These are phyloP conservation scores for Cryomyces antarcticus DNA, from an alignment of 495 filamentous ascomycete species.

Conservation along the genomic window DNA sequence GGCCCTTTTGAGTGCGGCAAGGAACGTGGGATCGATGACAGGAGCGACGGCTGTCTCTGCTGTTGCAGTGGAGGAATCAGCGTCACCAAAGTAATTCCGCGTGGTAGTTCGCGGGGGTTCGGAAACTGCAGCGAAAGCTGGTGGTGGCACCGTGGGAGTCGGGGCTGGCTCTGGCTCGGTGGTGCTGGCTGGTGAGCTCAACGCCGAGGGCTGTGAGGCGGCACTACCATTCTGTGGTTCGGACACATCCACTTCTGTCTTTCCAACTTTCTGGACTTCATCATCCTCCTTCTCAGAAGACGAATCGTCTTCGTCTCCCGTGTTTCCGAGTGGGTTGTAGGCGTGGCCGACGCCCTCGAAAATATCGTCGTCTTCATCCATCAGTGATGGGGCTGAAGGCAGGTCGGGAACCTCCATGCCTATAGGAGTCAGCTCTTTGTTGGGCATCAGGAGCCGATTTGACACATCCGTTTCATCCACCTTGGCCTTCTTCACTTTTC, in stretches of 20 bases:
- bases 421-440: conserved; percentile 42
- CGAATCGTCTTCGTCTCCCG: conserved; percentile 34
- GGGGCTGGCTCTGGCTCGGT: conserved; percentile 11
- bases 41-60: conserved; percentile 20
- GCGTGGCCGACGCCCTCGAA: conserved; percentile 74
- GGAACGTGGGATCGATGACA: conserved; percentile 51
- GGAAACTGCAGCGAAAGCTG: conserved; percentile 6
- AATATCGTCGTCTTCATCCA: conserved; percentile 49
- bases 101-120: conserved; percentile 14
- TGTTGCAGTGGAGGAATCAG: conserved; percentile 10
- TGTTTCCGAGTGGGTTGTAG: conserved; percentile 67
- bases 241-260: conserved; percentile 4
- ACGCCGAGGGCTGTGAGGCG: background rate
- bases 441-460: conserved; percentile 38
- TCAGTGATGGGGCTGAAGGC: conserved; percentile 25
- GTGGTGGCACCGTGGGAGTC: conserved; percentile 21
- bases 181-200: conserved; percentile 19
- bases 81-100: conserved; percentile 42
- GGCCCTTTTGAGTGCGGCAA: conserved; percentile 71
- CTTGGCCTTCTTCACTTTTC: conserved; percentile 47
- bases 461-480: conserved; percentile 9
- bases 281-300: conserved; percentile 21
- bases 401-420: conserved; percentile 61
- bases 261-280: conserved; percentile 5
- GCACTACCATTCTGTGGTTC: background rate